These are phyloP conservation scores for Dioscorea cayenensis DNA, from an alignment of 116 monocot species.

Conservation along the genomic window DNA sequence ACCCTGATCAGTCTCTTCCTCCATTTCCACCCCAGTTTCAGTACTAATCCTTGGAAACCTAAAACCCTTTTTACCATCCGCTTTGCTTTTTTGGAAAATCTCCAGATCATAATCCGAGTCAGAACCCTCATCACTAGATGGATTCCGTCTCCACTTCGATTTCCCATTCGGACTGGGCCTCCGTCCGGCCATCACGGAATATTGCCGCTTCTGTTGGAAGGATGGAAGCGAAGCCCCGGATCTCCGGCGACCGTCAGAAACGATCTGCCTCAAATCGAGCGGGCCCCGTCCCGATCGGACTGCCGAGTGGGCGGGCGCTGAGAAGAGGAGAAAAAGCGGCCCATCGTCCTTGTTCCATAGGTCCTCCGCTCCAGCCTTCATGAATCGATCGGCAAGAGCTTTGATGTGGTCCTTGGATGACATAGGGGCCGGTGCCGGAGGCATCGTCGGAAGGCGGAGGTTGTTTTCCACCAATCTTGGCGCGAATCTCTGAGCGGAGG, in stretches of 20 bases:
- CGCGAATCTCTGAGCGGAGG: slow-evolving; percentile 73
- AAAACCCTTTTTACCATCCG: neutral
- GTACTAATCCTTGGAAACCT: slow-evolving; percentile 20
- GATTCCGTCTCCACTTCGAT: slow-evolving; percentile 18
- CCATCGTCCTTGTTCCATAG: slow-evolving; percentile 97
- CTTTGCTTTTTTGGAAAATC: neutral
- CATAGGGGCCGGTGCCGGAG: slow-evolving; percentile 25
- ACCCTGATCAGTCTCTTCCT: slow-evolving; percentile 18
- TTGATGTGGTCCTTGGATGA: slow-evolving; percentile 61
- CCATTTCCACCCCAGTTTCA: slow-evolving; percentile 10
- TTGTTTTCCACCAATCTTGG: slow-evolving; percentile 4
- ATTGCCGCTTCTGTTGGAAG: slow-evolving; percentile 43
- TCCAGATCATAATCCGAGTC: slow-evolving; percentile 8
- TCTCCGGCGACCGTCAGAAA: slow-evolving; percentile 5
- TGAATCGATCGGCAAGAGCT: slow-evolving; percentile 90
- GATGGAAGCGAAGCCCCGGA: slow-evolving; percentile 9
- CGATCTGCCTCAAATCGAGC: slow-evolving; percentile 39
- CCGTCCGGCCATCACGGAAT: slow-evolving; percentile 24
- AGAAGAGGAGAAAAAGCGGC: slow-evolving; percentile 20
- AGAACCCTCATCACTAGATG: slow-evolving; percentile 26
- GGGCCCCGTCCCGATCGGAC: neutral
- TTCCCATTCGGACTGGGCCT: neutral
- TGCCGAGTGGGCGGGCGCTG: neutral
- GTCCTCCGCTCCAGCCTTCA: slow-evolving; percentile 81
- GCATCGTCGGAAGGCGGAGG: neutral